phyloP scores from a whole-genome alignment of 2,329 filamentous ascomycete genomes.

The Colletotrichum gigasporum region DNA sequence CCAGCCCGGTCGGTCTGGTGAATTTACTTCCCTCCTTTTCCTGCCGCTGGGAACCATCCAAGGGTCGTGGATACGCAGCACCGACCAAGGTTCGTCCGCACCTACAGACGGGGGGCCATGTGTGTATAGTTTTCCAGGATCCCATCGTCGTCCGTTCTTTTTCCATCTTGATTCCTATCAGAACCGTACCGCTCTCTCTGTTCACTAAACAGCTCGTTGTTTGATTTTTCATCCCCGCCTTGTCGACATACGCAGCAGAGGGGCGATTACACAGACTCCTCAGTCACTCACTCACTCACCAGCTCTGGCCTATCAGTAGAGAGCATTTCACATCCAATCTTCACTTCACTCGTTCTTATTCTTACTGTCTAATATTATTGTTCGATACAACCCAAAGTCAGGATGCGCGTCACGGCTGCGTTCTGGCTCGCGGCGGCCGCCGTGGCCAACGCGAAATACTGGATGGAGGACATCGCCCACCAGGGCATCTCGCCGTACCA shows the following conservation, averaged over 20 bases:
- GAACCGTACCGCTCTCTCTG: no score
- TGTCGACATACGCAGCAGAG: neutral
- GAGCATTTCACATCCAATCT: neutral
- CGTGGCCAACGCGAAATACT: conserved; percentile 40
- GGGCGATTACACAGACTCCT: neutral
- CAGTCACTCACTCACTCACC: neutral
- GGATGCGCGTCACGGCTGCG: conserved; percentile 29
- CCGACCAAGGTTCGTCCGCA: neutral
- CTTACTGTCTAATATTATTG: neutral
- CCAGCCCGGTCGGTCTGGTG: neutral
- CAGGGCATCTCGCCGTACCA: conserved; percentile 59
- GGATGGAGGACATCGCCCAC: conserved; percentile 56
- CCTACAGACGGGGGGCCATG: neutral
- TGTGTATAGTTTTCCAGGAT: neutral
- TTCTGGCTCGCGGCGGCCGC: conserved; percentile 29
- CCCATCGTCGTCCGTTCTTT: neutral
- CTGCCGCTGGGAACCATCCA: neutral
- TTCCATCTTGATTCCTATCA: neutral
- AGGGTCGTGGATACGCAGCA: no score
- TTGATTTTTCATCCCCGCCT: neutral
- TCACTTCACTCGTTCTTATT: neutral
- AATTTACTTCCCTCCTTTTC: neutral
- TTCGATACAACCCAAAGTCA: neutral
- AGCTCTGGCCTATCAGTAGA: no score
- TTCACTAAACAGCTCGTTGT: no score